phyloP scores from a whole-genome alignment of 768 basidiomycete genomes.

The Kwoniella sp. region DNA sequence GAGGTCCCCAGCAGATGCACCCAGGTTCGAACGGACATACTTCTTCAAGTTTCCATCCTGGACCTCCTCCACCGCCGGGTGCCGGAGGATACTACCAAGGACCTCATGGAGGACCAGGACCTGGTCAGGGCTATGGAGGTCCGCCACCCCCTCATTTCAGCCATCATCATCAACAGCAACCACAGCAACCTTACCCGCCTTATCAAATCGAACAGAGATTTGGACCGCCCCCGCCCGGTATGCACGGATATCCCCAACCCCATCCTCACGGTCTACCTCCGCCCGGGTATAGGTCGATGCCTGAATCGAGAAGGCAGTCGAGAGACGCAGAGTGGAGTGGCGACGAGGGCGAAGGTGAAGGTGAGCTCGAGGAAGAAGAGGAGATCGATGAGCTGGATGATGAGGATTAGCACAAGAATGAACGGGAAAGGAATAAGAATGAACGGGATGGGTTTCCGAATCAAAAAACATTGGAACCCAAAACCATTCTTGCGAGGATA shows the following conservation, averaged over 20 bases:
- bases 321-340: conserved; percentile 24
- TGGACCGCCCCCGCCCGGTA: conserved; percentile 7
- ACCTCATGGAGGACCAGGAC: neutral
- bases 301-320: conserved; percentile 7
- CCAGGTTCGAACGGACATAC: neutral
- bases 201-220: conserved; percentile 8
- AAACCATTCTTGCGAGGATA: no score
- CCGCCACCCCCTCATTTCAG: conserved; percentile 8
- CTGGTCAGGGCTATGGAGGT: conserved; percentile 2
- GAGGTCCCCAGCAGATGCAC: conserved; percentile 12
- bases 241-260: conserved; percentile 2
- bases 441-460: neutral
- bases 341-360: conserved; percentile 17
- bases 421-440: neutral
- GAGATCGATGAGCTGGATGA: conserved; percentile 31
- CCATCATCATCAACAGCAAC: neutral
- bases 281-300: conserved; percentile 1
- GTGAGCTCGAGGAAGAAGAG: conserved; percentile 29
- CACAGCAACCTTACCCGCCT: neutral
- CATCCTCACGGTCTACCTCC: conserved; percentile 5
- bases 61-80: conserved; percentile 4
- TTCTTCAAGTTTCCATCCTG: conserved; percentile 6
- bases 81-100: neutral
- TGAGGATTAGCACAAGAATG: conserved; percentile 18
- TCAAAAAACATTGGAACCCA: no score